Evolutionary conservation across 768 basidiomycete genomes (phyloP).

Genomic region (Boletus reticuloceps): DNA sequence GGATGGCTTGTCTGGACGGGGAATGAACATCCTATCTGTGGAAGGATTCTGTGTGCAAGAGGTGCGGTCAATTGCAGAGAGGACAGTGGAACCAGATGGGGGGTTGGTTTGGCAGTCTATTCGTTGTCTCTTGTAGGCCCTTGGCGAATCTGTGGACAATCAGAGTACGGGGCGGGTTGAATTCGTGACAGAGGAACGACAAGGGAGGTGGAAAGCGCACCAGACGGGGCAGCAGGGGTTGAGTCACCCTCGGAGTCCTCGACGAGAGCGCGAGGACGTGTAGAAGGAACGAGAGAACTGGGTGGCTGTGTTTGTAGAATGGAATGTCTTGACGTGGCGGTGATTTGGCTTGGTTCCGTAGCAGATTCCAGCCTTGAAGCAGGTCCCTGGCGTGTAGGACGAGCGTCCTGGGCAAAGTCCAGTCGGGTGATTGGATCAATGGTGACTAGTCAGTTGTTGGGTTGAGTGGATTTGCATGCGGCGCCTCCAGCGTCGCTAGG

Average conservation of each 20-base stretch:
- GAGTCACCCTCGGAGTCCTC: conserved; percentile 47
- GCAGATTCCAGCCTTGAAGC: conserved; percentile 49
- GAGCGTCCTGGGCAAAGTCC: conserved; percentile 54
- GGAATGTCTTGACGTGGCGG: conserved; percentile 26
- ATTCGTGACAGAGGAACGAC: not conserved
- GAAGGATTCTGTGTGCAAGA: conserved; percentile 27
- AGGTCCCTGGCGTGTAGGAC: conserved; percentile 40
- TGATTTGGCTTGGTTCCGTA: conserved; percentile 28
- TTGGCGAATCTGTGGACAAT: conserved; percentile 41
- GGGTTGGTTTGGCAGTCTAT: conserved; percentile 40
- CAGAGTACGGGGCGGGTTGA: not conserved
- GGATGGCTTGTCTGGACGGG: conserved; percentile 49
- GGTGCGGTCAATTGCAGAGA: conserved; percentile 19
- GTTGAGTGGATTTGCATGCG: conserved; percentile 25
- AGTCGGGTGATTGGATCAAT: conserved; percentile 69
- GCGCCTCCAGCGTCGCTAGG: conserved; percentile 21
- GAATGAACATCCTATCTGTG: conserved; percentile 48
- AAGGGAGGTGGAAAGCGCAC: conserved; percentile 12
- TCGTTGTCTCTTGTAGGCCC: conserved; percentile 73
- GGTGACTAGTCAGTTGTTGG: conserved; percentile 36
- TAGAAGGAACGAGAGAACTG: conserved; percentile 58
- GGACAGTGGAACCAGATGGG: conserved; percentile 33
- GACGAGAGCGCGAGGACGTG: conserved; percentile 60
- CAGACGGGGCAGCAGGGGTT: conserved; percentile 22
- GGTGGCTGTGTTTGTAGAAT: conserved; percentile 25